phyloP scores from a whole-genome alignment of 2,329 filamentous ascomycete species.

The Alternaria longipes region DNA sequence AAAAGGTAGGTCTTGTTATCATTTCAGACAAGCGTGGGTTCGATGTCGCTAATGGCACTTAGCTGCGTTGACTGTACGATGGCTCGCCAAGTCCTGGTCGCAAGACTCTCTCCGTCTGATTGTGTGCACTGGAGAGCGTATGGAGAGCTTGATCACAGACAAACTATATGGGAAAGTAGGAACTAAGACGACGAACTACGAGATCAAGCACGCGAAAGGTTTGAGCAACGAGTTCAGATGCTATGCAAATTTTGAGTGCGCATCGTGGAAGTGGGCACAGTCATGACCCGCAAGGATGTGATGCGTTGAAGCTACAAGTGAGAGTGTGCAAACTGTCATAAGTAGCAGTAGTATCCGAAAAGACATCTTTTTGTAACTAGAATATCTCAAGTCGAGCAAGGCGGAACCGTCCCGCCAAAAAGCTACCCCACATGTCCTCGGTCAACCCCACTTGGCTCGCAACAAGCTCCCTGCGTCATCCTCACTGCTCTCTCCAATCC shows the following conservation, averaged over 20 bases:
- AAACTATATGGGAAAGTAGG: slow-evolving; percentile 74
- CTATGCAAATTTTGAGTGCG: slow-evolving; percentile 79
- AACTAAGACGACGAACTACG: slow-evolving; percentile 71
- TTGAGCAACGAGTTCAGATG: slow-evolving; percentile 84
- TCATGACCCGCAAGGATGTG: slow-evolving; percentile 14
- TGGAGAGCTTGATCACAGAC: slow-evolving; percentile 67
- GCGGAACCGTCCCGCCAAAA: slow-evolving; percentile 7
- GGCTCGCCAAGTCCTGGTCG: slow-evolving; percentile 67
- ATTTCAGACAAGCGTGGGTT: neutral
- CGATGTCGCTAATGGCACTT: slow-evolving; percentile 17
- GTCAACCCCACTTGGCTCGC: slow-evolving; percentile 20
- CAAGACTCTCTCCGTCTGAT: slow-evolving; percentile 60
- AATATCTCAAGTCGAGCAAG: neutral
- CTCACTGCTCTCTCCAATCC: slow-evolving; percentile 18
- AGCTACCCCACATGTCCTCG: slow-evolving; percentile 34
- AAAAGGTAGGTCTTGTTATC: slow-evolving; percentile 63
- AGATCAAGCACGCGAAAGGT: slow-evolving; percentile 73
- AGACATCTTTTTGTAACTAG: neutral
- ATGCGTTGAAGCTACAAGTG: neutral
- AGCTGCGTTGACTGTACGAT: slow-evolving; percentile 79
- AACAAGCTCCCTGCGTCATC: slow-evolving; percentile 22
- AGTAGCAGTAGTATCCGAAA: neutral
- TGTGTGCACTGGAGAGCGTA: slow-evolving; percentile 79
- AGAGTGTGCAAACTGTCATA: neutral
- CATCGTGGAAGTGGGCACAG: slow-evolving; percentile 51